Evolutionary conservation across 179 eudicot genomes (phyloP).

Genomic region (Heliamphora ciliata): DNA sequence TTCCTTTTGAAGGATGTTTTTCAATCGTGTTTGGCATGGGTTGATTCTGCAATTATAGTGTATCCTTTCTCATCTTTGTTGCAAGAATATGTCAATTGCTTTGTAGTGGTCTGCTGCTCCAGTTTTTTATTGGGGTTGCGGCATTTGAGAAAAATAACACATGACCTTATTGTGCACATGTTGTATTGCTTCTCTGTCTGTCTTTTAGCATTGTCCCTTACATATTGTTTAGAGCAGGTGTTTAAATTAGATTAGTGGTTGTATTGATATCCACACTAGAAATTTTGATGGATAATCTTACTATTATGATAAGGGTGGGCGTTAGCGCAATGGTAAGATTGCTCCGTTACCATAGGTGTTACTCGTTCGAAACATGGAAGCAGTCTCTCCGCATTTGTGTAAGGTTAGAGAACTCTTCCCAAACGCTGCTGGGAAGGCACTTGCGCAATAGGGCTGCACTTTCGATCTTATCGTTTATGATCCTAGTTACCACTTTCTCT

Average conservation of each 20-base stretch:
- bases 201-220: background rate
- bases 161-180: background rate
- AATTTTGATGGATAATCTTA: background rate
- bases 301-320: too few relatives aligned
- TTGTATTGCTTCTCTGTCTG: background rate
- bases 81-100: background rate
- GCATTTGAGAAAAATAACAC: background rate
- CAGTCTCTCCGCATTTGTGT: too few relatives aligned
- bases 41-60: background rate
- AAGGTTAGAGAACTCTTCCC: too few relatives aligned
- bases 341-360: too few relatives aligned
- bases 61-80: background rate
- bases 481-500: background rate
- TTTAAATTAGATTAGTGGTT: background rate
- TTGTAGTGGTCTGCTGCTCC: background rate
- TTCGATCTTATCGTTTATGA: too few relatives aligned
- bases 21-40: background rate
- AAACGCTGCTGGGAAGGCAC: too few relatives aligned
- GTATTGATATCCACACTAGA: background rate
- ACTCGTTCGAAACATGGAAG: too few relatives aligned
- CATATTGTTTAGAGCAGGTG: background rate
- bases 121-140: background rate
- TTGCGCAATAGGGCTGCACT: too few relatives aligned
- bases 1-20: background rate
- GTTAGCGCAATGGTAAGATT: too few relatives aligned